A percentile compares a stretch with the other conserved stretches of the same genome.
phyloP scores from a whole-genome alignment of 495 filamentous ascomycete genomes.

The Aspergillus olivimuriae region DNA sequence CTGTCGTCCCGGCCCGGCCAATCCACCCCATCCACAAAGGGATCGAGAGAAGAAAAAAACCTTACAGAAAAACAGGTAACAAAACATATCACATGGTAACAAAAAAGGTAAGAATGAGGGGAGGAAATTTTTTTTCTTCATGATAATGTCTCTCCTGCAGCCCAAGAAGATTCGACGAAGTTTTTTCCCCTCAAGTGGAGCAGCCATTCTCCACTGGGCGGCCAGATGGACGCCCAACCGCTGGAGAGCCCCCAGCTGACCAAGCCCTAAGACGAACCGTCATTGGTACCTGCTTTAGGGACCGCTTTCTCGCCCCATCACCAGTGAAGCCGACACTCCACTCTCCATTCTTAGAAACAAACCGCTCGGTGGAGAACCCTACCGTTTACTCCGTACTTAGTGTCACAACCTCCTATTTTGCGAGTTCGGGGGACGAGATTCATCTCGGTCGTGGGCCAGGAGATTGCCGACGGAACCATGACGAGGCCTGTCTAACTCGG shows the following conservation, averaged over 20 bases:
- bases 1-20: too few relatives aligned
- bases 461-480: not conserved
- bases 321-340: slow-evolving; percentile 8
- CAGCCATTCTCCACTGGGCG: slow-evolving; percentile 5
- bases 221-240: slow-evolving; percentile 16
- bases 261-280: slow-evolving; percentile 4
- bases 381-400: slow-evolving; percentile 1
- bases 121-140: too few relatives aligned
- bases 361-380: not conserved
- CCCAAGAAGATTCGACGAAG: slow-evolving; percentile 6
- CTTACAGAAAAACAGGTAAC: too few relatives aligned
- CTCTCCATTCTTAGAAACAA: slow-evolving; percentile 17
- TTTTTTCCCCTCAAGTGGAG: slow-evolving; percentile 18
- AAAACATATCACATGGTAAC: too few relatives aligned
- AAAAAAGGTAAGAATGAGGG: too few relatives aligned
- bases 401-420: too few relatives aligned
- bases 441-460: too few relatives aligned
- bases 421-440: too few relatives aligned
- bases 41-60: too few relatives aligned
- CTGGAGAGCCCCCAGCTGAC: too few relatives aligned
- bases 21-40: too few relatives aligned
- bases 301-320: not conserved
- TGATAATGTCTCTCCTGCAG: too few relatives aligned
- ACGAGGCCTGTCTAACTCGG: not conserved
- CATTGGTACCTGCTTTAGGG: slow-evolving; percentile 21